A percentile compares a stretch with the other conserved stretches of the same genome.
These are phyloP conservation scores for Phytophthora fragariae DNA, from an alignment of 352 stramenopile species.

Conservation along the genomic window DNA sequence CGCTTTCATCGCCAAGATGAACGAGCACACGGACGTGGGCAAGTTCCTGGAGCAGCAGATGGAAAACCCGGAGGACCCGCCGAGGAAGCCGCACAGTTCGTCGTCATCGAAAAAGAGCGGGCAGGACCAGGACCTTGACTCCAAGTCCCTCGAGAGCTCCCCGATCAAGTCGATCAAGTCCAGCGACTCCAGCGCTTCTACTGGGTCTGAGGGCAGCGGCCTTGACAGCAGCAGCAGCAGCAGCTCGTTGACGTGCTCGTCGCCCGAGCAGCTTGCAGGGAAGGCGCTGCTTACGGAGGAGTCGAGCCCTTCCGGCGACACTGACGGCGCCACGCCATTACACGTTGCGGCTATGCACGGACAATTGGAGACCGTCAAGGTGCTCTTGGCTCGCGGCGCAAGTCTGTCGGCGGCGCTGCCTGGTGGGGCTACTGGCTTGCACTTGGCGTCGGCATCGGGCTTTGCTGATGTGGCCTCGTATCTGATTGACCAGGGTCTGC, in stretches of 20 bases:
- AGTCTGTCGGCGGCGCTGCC: conserved; percentile 54
- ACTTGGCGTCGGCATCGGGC: conserved; percentile 59
- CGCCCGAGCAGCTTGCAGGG: conserved; percentile 32
- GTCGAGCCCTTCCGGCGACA: conserved; percentile 28
- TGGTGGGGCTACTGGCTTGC: conserved; percentile 51
- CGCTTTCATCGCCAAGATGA: conserved; percentile 59
- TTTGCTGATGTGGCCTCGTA: conserved; percentile 53
- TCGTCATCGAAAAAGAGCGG: conserved; percentile 38
- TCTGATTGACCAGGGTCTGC: conserved; percentile 49
- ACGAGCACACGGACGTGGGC: conserved; percentile 51
- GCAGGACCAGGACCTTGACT: conserved; percentile 24
- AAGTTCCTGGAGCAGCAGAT: conserved; percentile 51
- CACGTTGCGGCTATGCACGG: conserved; percentile 69
- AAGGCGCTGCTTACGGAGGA: conserved; percentile 33
- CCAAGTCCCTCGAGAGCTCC: conserved; percentile 28
- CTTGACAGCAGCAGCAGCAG: conserved; percentile 34
- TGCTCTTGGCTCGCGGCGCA: conserved; percentile 52
- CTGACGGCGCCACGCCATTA: conserved; percentile 59
- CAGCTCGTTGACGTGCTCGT: conserved; percentile 42
- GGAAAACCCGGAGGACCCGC: conserved; percentile 24
- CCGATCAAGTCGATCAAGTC: conserved; percentile 33
- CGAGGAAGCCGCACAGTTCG: conserved; percentile 23
- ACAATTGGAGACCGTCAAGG: conserved; percentile 63
- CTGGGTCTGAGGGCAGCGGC: conserved; percentile 24
- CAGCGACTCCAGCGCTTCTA: conserved; percentile 37